phyloP scores from a whole-genome alignment of 495 filamentous ascomycete species.

The Cladorrhinum samala region DNA sequence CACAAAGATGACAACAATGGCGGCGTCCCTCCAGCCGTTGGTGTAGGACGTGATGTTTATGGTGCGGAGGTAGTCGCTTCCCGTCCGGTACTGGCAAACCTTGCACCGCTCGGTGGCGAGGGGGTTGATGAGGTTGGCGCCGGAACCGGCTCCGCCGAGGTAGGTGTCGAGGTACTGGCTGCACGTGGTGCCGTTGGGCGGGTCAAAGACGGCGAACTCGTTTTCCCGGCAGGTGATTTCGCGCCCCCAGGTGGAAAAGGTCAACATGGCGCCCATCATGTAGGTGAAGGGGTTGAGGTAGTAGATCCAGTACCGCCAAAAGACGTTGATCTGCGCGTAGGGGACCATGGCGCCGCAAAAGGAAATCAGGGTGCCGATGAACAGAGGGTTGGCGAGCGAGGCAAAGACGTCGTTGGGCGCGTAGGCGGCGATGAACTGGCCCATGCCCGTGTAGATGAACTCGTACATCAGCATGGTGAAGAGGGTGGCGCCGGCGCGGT shows the following conservation, averaged over 20 bases:
- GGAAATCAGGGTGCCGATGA: conserved; percentile 45
- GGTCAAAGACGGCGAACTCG: conserved; percentile 24
- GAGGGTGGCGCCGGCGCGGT: conserved; percentile 37
- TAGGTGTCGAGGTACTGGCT: conserved; percentile 24
- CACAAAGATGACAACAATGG: conserved; percentile 35
- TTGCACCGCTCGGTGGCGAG: conserved; percentile 43
- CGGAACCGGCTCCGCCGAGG: conserved; percentile 20
- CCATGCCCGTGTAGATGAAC: conserved; percentile 43
- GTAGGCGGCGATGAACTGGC: conserved; percentile 41
- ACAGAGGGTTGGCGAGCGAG: conserved; percentile 45
- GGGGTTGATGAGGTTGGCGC: conserved; percentile 35
- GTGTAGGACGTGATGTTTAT: conserved; percentile 31
- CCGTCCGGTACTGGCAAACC: conserved; percentile 56
- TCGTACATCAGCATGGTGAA: conserved; percentile 45
- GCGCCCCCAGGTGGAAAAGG: conserved; percentile 19
- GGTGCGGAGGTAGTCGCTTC: conserved; percentile 47
- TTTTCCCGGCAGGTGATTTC: conserved; percentile 7
- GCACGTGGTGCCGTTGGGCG: conserved; percentile 21
- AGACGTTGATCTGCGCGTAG: conserved; percentile 43
- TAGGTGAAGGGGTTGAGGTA: conserved; percentile 53
- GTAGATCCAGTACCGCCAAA: conserved; percentile 45
- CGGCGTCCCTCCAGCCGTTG: conserved; percentile 59
- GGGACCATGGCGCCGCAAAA: conserved; percentile 53
- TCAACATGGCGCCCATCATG: conserved; percentile 39
- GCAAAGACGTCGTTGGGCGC: conserved; percentile 51